phyloP scores from a whole-genome alignment of 1,139 yeast species.

The Scheffersomyces titani region DNA sequence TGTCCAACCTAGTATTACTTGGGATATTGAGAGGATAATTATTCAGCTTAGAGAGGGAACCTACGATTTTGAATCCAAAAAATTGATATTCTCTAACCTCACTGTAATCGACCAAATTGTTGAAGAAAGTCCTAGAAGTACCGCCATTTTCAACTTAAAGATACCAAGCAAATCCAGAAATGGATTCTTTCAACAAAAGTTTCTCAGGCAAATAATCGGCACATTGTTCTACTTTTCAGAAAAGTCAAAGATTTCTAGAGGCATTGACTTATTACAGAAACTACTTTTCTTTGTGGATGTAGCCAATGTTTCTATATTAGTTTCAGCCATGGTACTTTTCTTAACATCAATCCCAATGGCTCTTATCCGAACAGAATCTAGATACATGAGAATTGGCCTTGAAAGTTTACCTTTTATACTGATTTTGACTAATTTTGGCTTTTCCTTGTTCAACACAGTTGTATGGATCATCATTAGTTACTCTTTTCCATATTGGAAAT shows the following conservation, averaged over 20 bases:
- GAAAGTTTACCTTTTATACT: background rate
- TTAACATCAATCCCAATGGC: background rate
- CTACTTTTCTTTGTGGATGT: background rate
- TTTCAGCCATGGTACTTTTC: background rate
- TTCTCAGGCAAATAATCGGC: constrained; percentile 7
- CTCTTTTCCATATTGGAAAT: background rate
- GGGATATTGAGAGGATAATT: constrained; percentile 9
- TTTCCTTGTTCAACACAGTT: background rate
- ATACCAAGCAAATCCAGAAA: background rate
- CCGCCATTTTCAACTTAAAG: constrained; percentile 3
- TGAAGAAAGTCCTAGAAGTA: background rate
- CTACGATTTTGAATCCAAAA: constrained; percentile 10
- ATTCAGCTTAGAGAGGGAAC: constrained; percentile 19
- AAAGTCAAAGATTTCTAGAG: background rate
- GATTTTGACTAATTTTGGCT: background rate
- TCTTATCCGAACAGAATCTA: background rate
- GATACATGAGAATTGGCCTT: background rate
- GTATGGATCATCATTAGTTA: background rate
- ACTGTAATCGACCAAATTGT: constrained; percentile 2
- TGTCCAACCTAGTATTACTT: constrained; percentile 16
- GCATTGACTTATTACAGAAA: background rate
- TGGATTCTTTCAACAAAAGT: constrained; percentile 3
- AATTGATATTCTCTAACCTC: constrained; percentile 1
- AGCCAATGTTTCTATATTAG: background rate
- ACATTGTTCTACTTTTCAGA: constrained; percentile 5